A percentile compares a stretch with the other conserved stretches of the same genome.
Evolutionary conservation across 2,329 filamentous ascomycete genomes (phyloP).

Genomic region (Aspergillus carbonarius): DNA sequence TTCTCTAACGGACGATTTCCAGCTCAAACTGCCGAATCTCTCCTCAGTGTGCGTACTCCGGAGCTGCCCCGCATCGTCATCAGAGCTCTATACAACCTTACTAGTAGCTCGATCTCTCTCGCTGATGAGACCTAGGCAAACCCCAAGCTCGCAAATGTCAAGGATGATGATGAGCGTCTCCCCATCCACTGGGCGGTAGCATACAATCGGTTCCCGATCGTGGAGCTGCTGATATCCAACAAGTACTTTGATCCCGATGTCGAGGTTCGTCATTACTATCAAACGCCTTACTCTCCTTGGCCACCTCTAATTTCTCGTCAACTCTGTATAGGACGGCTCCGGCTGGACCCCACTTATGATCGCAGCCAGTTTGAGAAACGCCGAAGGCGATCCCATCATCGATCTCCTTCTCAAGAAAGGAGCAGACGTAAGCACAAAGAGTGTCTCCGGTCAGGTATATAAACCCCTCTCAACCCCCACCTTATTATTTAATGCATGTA

Average conservation of each 20-base stretch:
- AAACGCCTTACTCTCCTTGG: too few species aligned
- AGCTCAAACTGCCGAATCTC: constrained; percentile 72
- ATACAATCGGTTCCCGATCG: constrained; percentile 74
- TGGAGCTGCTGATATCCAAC: constrained; percentile 67
- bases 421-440: constrained; percentile 48
- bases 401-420: constrained; percentile 48
- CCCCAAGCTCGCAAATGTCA: constrained; percentile 69
- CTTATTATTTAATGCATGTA: neutral
- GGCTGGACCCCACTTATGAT: constrained; percentile 55
- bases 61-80: constrained; percentile 28
- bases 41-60: constrained; percentile 58
- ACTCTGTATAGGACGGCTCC: constrained; percentile 42
- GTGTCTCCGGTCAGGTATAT: constrained; percentile 43
- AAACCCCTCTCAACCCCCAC: neutral
- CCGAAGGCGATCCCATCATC: constrained; percentile 46
- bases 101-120: neutral
- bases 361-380: constrained; percentile 47
- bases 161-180: constrained; percentile 83
- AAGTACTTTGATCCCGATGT: constrained; percentile 81
- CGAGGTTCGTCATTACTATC: constrained; percentile 52
- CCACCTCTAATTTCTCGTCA: neutral
- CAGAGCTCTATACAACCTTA: neutral
- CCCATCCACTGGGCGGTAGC: constrained; percentile 94
- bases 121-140: constrained; percentile 59
- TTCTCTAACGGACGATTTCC: constrained; percentile 23